These are phyloP conservation scores for Alternaria gaisen DNA, from an alignment of 2,329 filamentous ascomycete species.

Conservation along the genomic window DNA sequence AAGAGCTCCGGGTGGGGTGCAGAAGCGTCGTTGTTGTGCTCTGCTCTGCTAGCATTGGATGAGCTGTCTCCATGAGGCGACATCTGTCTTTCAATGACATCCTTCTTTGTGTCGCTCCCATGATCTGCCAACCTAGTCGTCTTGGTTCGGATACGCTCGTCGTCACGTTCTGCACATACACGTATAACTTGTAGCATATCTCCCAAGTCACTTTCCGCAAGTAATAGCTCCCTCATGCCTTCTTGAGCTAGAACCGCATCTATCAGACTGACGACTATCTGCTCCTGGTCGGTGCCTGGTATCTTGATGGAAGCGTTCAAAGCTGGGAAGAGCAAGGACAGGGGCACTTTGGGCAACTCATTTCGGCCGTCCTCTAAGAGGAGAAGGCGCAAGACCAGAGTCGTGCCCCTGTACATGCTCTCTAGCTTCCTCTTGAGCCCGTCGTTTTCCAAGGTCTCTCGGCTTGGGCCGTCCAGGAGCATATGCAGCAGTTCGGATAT, in stretches of 20 bases:
- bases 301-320: slow-evolving; percentile 44
- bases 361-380: slow-evolving; percentile 44
- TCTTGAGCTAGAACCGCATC: slow-evolving; percentile 54
- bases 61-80: slow-evolving; percentile 21
- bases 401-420: slow-evolving; percentile 42
- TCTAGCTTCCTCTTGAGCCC: slow-evolving; percentile 29
- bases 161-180: slow-evolving; percentile 58
- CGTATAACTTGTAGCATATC: slow-evolving; percentile 67
- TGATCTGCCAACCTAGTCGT: slow-evolving; percentile 29
- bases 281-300: slow-evolving; percentile 40
- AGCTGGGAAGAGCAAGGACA: slow-evolving; percentile 46
- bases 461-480: slow-evolving; percentile 38
- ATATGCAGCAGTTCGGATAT: slow-evolving; percentile 72
- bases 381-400: slow-evolving; percentile 42
- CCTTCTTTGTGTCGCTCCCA: slow-evolving; percentile 57
- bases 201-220: slow-evolving; percentile 73
- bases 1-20: slow-evolving; percentile 14
- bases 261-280: slow-evolving; percentile 63
- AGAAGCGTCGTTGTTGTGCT: slow-evolving; percentile 25
- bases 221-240: slow-evolving; percentile 64
- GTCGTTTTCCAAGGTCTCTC: slow-evolving; percentile 33
- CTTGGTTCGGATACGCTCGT: slow-evolving; percentile 32
- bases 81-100: slow-evolving; percentile 16
- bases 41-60: slow-evolving; percentile 15
- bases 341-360: slow-evolving; percentile 46